Conservation (phyloP, 2,329 filamentous ascomycete genomes). For the Phyllosticta citribraziliensis region DNA sequence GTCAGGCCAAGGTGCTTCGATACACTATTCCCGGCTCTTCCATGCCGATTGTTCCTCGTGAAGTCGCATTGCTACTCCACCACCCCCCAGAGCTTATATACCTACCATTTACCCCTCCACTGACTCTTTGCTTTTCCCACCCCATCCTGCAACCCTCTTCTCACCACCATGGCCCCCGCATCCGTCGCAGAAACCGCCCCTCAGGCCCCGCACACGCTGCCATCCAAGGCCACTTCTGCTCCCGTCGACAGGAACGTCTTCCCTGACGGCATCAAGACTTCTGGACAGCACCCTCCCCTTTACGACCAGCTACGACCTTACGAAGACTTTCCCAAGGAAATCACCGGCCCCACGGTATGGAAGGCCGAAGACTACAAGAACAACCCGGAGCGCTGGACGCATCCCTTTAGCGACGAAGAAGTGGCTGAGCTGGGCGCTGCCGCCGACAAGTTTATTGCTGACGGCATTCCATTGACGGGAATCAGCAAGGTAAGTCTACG, state of each 20-base stretch:
- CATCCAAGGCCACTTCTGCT: constrained; percentile 3
- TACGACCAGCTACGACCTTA: constrained; percentile 58
- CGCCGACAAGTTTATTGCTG: constrained; percentile 59
- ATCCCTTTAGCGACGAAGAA: constrained; percentile 57
- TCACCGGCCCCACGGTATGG: constrained; percentile 66
- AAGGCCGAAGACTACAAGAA: constrained; percentile 52
- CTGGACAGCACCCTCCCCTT: constrained; percentile 63
- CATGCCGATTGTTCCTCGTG: neutral
- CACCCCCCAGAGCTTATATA: neutral
- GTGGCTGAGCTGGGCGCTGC: constrained; percentile 56
- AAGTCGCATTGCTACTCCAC: neutral
- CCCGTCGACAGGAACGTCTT: constrained; percentile 36
- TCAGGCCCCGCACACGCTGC: constrained; percentile 3
- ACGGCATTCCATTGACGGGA: constrained; percentile 57
- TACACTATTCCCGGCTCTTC: neutral
- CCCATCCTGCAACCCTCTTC: neutral
- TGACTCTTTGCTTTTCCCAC: neutral
- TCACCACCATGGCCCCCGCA: constrained; percentile 7
- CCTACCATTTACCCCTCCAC: neutral
- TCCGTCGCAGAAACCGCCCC: constrained; percentile 7
- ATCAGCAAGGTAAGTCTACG: constrained; percentile 46
- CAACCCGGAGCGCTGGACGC: constrained; percentile 61
- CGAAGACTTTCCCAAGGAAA: constrained; percentile 58
- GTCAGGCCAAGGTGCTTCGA: constrained; percentile 4
- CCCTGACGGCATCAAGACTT: constrained; percentile 56